phyloP scores from a whole-genome alignment of 2,329 filamentous ascomycete genomes.

The Nigrograna mackinnonii region DNA sequence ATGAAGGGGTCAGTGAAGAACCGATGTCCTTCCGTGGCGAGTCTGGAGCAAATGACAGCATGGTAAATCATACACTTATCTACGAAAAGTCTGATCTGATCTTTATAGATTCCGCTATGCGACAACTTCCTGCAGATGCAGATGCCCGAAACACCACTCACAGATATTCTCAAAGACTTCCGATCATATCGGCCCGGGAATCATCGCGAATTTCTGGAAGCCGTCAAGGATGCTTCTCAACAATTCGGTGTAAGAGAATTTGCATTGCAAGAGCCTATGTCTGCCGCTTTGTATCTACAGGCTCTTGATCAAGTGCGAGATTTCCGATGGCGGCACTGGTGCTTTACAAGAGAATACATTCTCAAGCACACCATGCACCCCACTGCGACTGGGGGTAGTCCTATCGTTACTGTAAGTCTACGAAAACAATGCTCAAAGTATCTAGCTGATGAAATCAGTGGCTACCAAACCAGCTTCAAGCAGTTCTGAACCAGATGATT shows the following conservation, averaged over 20 bases:
- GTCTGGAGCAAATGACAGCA: slow-evolving; percentile 91
- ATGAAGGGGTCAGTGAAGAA: slow-evolving; percentile 78
- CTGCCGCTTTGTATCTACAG: slow-evolving; percentile 49
- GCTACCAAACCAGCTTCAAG: slow-evolving; percentile 79
- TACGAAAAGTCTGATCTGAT: too few species aligned
- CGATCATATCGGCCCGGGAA: slow-evolving; percentile 86
- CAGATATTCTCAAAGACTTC: slow-evolving; percentile 86
- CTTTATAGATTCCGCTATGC: slow-evolving; percentile 75
- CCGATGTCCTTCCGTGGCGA: slow-evolving; percentile 87
- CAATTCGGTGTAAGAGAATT: slow-evolving; percentile 62
- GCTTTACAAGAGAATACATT: slow-evolving; percentile 83
- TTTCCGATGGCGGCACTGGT: slow-evolving; percentile 85
- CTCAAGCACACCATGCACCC: slow-evolving; percentile 76
- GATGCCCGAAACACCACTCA: slow-evolving; percentile 89
- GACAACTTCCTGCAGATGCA: slow-evolving; percentile 84
- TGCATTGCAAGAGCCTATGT: slow-evolving; percentile 66
- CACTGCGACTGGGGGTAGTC: slow-evolving; percentile 78
- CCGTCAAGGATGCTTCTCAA: slow-evolving; percentile 61
- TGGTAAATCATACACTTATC: too few species aligned
- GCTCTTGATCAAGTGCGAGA: slow-evolving; percentile 75
- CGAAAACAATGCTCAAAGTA: not conserved
- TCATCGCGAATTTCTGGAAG: slow-evolving; percentile 81
- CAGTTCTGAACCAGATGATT: slow-evolving; percentile 73
- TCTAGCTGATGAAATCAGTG: slow-evolving; percentile 49
- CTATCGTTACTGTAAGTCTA: slow-evolving; percentile 69